Conservation (phyloP, 768 basidiomycete species). For the Dioszegia hungarica region DNA sequence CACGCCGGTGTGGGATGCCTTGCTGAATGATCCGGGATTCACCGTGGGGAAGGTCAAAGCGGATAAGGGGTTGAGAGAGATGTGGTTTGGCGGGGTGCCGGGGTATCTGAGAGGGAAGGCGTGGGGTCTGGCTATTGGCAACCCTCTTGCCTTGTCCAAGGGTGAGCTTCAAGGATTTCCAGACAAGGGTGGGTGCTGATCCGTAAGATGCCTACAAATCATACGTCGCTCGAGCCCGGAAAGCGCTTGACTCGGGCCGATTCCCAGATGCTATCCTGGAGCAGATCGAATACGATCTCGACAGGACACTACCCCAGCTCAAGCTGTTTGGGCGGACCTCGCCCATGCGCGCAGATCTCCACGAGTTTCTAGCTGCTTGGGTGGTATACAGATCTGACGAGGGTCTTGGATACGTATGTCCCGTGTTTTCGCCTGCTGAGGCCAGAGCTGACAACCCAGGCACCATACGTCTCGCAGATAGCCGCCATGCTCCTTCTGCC, state of each 20-base stretch:
- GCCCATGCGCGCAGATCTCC: conserved; percentile 43
- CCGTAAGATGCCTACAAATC: conserved; percentile 42
- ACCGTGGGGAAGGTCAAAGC: conserved; percentile 19
- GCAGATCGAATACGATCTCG: conserved; percentile 37
- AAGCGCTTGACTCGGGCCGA: conserved; percentile 32
- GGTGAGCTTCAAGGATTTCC: conserved; percentile 16
- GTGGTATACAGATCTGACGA: conserved; percentile 45
- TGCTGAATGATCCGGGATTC: conserved; percentile 30
- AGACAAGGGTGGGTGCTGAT: neutral
- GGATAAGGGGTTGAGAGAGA: conserved; percentile 26
- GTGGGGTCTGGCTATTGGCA: conserved; percentile 44
- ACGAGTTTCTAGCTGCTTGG: conserved; percentile 44
- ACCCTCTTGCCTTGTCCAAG: conserved; percentile 42
- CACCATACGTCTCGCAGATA: conserved; percentile 38
- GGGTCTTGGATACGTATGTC: conserved; percentile 45
- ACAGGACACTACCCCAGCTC: conserved; percentile 31
- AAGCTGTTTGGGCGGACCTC: conserved; percentile 33
- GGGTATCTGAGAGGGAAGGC: conserved; percentile 44
- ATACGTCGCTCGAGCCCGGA: conserved; percentile 30
- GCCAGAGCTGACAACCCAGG: too few relatives aligned
- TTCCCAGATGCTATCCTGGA: conserved; percentile 39
- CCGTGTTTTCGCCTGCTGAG: too few relatives aligned
- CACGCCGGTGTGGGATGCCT: conserved; percentile 38
- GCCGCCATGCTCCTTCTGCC: conserved; percentile 45
- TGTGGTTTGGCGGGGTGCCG: conserved; percentile 47